Percentiles rank a stretch among this genome's conserved stretches.
Conservation (phyloP, 345 rosid genomes). For the Limnanthes douglasii region DNA sequence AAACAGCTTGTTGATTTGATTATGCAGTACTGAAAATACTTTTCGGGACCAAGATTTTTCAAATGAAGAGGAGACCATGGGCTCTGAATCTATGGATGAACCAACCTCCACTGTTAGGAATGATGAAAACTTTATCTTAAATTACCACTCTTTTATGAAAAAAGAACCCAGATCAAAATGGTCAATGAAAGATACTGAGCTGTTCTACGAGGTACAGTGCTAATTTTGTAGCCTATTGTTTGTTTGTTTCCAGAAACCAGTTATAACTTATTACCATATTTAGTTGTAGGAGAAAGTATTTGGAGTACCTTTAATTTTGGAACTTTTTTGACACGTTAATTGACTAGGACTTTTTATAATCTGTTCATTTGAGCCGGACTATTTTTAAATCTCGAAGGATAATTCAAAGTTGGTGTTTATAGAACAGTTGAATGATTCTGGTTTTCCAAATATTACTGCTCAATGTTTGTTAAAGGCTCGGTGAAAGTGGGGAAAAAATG, state of each 20-base stretch:
- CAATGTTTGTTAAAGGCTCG: too few relatives aligned
- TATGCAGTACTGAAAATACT: slow-evolving; percentile 23
- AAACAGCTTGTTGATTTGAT: slow-evolving; percentile 4
- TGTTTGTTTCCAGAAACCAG: neutral
- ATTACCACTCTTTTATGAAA: slow-evolving; percentile 60
- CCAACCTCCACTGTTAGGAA: slow-evolving; percentile 1
- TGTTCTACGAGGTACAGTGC: slow-evolving; percentile 52
- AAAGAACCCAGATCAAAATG: slow-evolving; percentile 44
- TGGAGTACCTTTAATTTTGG: neutral
- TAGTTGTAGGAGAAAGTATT: neutral
- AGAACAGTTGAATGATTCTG: too few relatives aligned
- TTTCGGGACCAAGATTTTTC: slow-evolving; percentile 18
- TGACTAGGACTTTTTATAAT: too few relatives aligned
- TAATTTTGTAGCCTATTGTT: neutral
- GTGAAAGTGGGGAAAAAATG: too few relatives aligned
- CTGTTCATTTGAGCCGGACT: too few relatives aligned
- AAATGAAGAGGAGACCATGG: slow-evolving; percentile 20
- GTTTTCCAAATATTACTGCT: too few relatives aligned
- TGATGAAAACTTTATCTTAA: slow-evolving; percentile 21
- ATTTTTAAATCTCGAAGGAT: too few relatives aligned
- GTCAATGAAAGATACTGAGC: slow-evolving; percentile 72
- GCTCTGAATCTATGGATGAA: slow-evolving; percentile 14
- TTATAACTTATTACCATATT: neutral
- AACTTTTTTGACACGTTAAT: neutral
- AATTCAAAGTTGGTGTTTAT: too few relatives aligned